Conservation (phyloP, 1,139 yeast genomes). For the Pichia sp. region DNA sequence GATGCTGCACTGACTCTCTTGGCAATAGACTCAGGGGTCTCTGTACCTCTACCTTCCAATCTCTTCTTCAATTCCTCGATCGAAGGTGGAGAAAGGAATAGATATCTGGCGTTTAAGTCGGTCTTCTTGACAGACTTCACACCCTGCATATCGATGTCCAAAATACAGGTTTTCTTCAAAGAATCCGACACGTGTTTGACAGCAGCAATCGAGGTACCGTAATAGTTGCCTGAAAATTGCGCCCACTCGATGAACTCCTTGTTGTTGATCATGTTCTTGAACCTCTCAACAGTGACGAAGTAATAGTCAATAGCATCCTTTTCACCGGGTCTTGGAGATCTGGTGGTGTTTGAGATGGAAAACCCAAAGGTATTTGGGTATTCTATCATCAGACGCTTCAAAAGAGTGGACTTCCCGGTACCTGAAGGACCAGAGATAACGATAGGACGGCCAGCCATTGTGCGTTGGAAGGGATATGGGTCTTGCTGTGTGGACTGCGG, state of each 20-base stretch:
- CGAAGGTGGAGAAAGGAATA: constrained; percentile 91
- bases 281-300: constrained; percentile 73
- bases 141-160: constrained; percentile 99
- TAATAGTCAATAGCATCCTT: constrained; percentile 84
- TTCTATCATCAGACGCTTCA: constrained; percentile 85
- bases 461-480: not conserved
- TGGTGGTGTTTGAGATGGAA: constrained; percentile 91
- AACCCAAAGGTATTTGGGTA: constrained; percentile 88
- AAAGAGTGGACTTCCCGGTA: constrained; percentile 90
- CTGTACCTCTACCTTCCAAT: constrained; percentile 88
- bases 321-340: constrained; percentile 90
- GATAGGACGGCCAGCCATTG: constrained; percentile 63
- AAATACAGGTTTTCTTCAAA: constrained; percentile 68
- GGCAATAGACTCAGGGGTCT: constrained; percentile 74
- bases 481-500: not conserved
- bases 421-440: constrained; percentile 98
- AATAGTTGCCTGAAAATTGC: constrained; percentile 93
- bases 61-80: constrained; percentile 69
- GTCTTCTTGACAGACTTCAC: constrained; percentile 86
- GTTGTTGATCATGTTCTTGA: constrained; percentile 67
- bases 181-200: constrained; percentile 66
- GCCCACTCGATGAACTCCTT: constrained; percentile 95
- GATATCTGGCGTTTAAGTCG: constrained; percentile 73
- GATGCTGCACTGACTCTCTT: constrained; percentile 84
- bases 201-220: constrained; percentile 86